These are phyloP conservation scores for Anthostomella pinea DNA, from an alignment of 2,329 filamentous ascomycete genomes.

Conservation along the genomic window DNA sequence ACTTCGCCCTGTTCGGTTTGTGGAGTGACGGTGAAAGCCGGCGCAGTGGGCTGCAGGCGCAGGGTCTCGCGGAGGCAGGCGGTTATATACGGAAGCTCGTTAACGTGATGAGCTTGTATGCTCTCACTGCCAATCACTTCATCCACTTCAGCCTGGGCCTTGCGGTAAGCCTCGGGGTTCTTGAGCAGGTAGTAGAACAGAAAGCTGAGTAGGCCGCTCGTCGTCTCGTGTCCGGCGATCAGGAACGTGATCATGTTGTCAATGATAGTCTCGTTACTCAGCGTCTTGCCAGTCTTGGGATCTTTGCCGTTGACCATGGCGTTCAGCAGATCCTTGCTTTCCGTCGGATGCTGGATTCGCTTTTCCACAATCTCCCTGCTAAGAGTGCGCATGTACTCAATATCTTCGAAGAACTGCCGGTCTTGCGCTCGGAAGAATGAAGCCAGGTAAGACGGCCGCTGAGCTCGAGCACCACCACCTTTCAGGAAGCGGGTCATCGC, in stretches of 20 bases:
- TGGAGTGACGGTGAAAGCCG: conserved; percentile 45
- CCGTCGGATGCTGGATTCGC: background rate
- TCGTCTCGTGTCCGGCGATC: conserved; percentile 54
- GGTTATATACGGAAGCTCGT: conserved; percentile 52
- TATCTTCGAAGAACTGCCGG: conserved; percentile 11
- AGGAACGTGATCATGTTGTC: conserved; percentile 54
- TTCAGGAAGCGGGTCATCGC: conserved; percentile 2
- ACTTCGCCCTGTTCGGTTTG: conserved; percentile 41
- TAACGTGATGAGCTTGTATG: conserved; percentile 45
- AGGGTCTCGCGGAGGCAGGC: conserved; percentile 53
- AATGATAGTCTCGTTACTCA: conserved; percentile 45
- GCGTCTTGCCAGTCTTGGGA: conserved; percentile 45
- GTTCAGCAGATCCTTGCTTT: conserved; percentile 47
- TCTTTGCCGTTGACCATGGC: conserved; percentile 51
- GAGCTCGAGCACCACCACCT: too few species aligned
- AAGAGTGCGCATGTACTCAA: background rate
- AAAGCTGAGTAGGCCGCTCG: conserved; percentile 46
- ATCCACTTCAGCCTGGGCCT: conserved; percentile 53
- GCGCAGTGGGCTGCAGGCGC: conserved; percentile 46
- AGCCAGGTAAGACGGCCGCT: conserved; percentile 1
- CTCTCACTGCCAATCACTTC: conserved; percentile 43
- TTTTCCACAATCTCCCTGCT: background rate
- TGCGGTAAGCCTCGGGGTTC: conserved; percentile 44
- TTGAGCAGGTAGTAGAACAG: conserved; percentile 49
- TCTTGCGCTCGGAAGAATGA: background rate